Conservation (phyloP, 2,329 filamentous ascomycete species). For the Hypomyces perniciosus region DNA sequence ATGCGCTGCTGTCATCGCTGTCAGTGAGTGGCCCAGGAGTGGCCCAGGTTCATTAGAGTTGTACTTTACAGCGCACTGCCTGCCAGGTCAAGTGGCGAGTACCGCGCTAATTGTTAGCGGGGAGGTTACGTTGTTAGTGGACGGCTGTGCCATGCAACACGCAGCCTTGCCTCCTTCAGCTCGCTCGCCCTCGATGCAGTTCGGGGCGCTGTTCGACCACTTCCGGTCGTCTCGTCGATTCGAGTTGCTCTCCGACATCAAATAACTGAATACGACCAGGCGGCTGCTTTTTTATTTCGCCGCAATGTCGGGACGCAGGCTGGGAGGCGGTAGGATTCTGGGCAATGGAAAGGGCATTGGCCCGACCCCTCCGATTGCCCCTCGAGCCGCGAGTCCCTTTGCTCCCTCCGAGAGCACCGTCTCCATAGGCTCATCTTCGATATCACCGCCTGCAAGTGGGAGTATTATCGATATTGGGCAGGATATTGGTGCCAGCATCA, state of each 20-base stretch:
- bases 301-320: conserved; percentile 73
- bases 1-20: background rate
- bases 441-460: conserved; percentile 55
- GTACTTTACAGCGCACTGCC: background rate
- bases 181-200: conserved; percentile 19
- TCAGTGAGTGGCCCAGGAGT: background rate
- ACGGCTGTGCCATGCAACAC: conserved; percentile 5
- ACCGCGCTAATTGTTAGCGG: conserved; percentile 4
- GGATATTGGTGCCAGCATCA: conserved; percentile 77
- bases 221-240: conserved; percentile 25
- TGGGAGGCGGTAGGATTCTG: conserved; percentile 87
- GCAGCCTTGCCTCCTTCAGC: conserved; percentile 6
- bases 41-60: background rate
- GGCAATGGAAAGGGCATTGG: conserved; percentile 80
- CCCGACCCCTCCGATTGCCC: conserved; percentile 46
- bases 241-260: conserved; percentile 9
- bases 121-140: background rate
- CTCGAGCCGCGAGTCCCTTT: conserved; percentile 44
- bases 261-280: background rate
- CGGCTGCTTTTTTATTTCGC: background rate
- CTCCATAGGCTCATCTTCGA: conserved; percentile 65
- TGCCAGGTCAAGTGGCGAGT: background rate
- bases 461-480: conserved; percentile 66
- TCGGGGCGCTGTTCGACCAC: conserved; percentile 30
- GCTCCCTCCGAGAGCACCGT: conserved; percentile 63